Percentiles rank a stretch among this genome's conserved stretches.
phyloP scores from a whole-genome alignment of 2,329 filamentous ascomycete species.

The Davidsoniella australis region DNA sequence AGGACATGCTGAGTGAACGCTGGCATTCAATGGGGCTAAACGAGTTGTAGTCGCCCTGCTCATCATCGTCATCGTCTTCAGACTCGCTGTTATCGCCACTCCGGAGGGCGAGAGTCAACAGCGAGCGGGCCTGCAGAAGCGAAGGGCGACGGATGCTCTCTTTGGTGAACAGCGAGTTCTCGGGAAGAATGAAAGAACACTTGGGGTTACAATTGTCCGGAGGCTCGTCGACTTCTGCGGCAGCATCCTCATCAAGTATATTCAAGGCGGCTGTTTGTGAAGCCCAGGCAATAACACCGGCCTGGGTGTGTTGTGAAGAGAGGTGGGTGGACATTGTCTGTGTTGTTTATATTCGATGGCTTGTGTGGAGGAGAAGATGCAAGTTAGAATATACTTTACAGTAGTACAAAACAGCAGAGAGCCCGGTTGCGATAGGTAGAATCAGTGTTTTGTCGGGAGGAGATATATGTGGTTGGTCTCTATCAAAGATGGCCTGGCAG shows the following conservation, averaged over 20 bases:
- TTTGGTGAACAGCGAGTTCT: slow-evolving; percentile 16
- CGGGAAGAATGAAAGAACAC: background rate
- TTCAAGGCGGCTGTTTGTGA: slow-evolving; percentile 11
- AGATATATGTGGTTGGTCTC: background rate
- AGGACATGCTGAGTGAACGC: slow-evolving; percentile 43
- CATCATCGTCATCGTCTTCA: slow-evolving; percentile 32
- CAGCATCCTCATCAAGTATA: slow-evolving; percentile 12
- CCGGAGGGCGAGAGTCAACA: slow-evolving; percentile 73
- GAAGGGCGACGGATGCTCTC: slow-evolving; percentile 14
- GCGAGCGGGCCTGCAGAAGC: slow-evolving; percentile 30
- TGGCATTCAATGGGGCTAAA: slow-evolving; percentile 38
- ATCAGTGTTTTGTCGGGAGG: background rate
- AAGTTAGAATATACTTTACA: background rate
- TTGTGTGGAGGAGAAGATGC: background rate
- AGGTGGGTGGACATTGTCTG: slow-evolving; percentile 8
- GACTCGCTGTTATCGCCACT: slow-evolving; percentile 43
- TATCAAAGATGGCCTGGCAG: background rate
- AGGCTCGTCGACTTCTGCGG: slow-evolving; percentile 14
- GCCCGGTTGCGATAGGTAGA: background rate
- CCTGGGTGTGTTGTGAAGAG: slow-evolving; percentile 4
- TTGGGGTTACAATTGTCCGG: slow-evolving; percentile 10
- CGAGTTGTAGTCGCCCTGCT: slow-evolving; percentile 31
- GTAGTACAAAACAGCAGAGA: background rate
- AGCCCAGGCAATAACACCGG: slow-evolving; percentile 8
- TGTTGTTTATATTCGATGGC: no score